Evolutionary conservation across 257 asterid species (phyloP), one percentile per base, ranked within the genome.

Genomic region (Forsythia viridissima): DNA sequence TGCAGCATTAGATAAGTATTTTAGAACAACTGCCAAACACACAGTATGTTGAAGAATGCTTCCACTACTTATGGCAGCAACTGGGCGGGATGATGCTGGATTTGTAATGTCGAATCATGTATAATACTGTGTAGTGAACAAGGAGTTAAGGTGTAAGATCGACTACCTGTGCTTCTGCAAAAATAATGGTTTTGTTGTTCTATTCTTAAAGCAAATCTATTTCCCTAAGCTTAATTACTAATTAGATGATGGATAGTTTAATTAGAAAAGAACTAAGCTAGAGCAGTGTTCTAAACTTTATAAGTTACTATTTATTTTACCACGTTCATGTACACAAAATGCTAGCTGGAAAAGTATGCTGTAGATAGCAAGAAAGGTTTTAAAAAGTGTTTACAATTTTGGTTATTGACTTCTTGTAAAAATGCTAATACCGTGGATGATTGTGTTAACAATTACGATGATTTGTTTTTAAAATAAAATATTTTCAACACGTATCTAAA

Each of bases 1-100:
- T 75, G 80, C 75, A 70, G 81, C 85, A 39, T 63, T 66, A 77
- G 74, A 72, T 18, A 75, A 71, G 11, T n/a, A 48, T 9, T 48
- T 69, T 48, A 43, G 48, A 24, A 24, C 24, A 24, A 24, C 24
- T 24, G 24, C 24, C 15, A 66, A 15, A 40, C 76, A 36, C 66
- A 36, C 13, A 72, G 37, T 40, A 42, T n/a, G 13, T 63, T 16
- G 12, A 65, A 7, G 57, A 65, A 67, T 44, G 66, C 41, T 79
- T 30, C 38, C 82, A 78, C 24, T 37, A 43, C 81, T 36, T 43
- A 46, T 13, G 20, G 65, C 77, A 24, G 61, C 41, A 42, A 5
- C n/a, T 6, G 13, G 51, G 12, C n/a, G 4, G 57, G 43, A 41
- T n/a, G 65, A 34, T 42, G 8, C 30, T 51, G 41, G 18, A 30